Percentiles rank a stretch among this genome's conserved stretches.
Conservation (phyloP, 1,284 basidiomycete species). For the Tilletia setariae region DNA sequence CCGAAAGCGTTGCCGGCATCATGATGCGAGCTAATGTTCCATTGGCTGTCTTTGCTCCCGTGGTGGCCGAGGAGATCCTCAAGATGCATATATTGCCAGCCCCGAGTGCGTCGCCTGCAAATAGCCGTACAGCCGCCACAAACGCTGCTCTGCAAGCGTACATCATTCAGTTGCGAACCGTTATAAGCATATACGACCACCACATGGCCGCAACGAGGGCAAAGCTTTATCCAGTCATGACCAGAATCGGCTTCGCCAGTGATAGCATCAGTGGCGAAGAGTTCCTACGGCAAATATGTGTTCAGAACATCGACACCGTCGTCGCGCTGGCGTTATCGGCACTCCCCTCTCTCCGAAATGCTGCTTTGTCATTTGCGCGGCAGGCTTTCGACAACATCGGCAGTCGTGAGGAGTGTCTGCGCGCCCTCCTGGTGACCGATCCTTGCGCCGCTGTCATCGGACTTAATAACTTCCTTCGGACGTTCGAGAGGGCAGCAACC, state of each 20-base stretch:
- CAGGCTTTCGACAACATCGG: conserved; percentile 39
- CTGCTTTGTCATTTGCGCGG: conserved; percentile 40
- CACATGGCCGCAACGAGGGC: conserved; percentile 28
- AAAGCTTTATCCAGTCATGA: conserved; percentile 29
- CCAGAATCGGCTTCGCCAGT: conserved; percentile 32
- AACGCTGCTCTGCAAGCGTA: conserved; percentile 28
- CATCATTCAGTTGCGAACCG: conserved; percentile 27
- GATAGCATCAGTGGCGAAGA: conserved; percentile 21
- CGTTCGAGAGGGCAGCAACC: conserved; percentile 30
- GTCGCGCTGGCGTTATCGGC: conserved; percentile 39
- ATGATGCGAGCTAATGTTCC: conserved; percentile 6
- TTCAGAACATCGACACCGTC: conserved; percentile 29
- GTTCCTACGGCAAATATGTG: conserved; percentile 35
- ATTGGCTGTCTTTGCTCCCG: conserved; percentile 10
- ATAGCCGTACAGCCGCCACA: conserved; percentile 17
- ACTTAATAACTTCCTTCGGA: conserved; percentile 30
- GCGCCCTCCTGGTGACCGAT: conserved; percentile 36
- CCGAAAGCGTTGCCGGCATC: neutral
- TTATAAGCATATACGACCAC: conserved; percentile 27
- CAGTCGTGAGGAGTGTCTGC: conserved; percentile 42
- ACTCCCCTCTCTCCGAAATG: conserved; percentile 34
- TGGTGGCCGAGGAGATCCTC: neutral
- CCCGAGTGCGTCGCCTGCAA: neutral
- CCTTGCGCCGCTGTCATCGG: conserved; percentile 29
- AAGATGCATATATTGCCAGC: conserved; percentile 1